phyloP scores from a whole-genome alignment of 352 stramenopile genomes.

The Blastocystis sp. region DNA sequence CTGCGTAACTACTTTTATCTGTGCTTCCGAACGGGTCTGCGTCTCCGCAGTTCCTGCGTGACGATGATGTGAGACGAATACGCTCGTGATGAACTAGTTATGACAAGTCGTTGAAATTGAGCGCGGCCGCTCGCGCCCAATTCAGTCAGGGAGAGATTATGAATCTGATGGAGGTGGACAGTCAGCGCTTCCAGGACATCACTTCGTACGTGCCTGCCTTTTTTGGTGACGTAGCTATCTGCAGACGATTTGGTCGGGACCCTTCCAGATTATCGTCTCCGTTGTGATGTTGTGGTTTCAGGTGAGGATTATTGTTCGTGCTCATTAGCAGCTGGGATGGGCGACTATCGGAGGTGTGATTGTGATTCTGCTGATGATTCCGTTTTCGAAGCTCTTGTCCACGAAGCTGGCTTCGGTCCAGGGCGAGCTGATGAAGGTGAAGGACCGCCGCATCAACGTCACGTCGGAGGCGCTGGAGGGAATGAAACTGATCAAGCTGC shows the following conservation, averaged over 20 bases:
- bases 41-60: constrained; percentile 65
- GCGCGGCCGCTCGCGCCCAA: constrained; percentile 68
- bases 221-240: no score
- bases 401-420: not conserved
- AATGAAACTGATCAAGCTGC: constrained; percentile 73
- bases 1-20: constrained; percentile 63
- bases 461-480: constrained; percentile 70
- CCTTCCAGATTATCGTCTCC: constrained; percentile 42
- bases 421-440: constrained; percentile 56
- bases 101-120: constrained; percentile 68
- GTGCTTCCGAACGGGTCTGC: constrained; percentile 65
- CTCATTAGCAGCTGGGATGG: constrained; percentile 8
- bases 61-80: constrained; percentile 62
- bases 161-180: constrained; percentile 92
- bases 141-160: constrained; percentile 79
- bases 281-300: constrained; percentile 11
- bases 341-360: not conserved
- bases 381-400: not conserved
- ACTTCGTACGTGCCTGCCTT: no score
- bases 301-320: not conserved
- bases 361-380: constrained; percentile 17
- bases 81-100: constrained; percentile 63
- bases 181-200: constrained; percentile 82
- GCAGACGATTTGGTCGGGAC: constrained; percentile 35
- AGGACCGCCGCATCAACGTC: constrained; percentile 67